Base-by-base conservation (phyloP, 75 land plant genomes). In the Sequoiadendron giganteum region DNA sequence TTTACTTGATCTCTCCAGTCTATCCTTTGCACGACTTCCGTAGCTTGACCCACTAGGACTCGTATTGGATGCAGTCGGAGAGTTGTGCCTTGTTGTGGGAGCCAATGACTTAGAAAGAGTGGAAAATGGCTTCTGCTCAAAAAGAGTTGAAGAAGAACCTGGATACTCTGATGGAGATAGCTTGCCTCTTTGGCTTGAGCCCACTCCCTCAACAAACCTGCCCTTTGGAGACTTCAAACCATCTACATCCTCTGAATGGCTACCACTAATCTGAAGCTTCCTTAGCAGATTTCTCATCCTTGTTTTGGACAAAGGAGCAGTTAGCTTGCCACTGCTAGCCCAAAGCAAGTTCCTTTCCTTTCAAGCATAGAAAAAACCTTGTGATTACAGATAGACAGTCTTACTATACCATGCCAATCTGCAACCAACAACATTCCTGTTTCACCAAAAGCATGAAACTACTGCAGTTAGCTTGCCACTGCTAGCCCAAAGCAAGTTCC, bases 281-380 rank as follows among this genome's bases (percentile, higher is more conserved):
- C 93, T 93, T 13, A 96, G 88, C 43, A 96, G 47, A 86, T 91
- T 95, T 91, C 88, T 96, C 97, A 96, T 96, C 56, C n/a, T 91
- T 85, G 65, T 30, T 82, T 28, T 34, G 84, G 48, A 42, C n/a
- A 36, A 78, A 78, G 5, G 42, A 78, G 70, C 81, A 78, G 42
- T 21, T 40, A 78, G 3, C 42, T 40, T 36, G 81, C 42, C 39
- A 78, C 84, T 82, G 45, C 84, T 25, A 36, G 48, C 21, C 48
- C 48, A 40, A 39, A 45, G 28, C 48, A 42, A 82, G 28, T 42
- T 49, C 15, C 84, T 45, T 25, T 82, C 45, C 13, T 43, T 34
- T 82, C 45, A 39, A 42, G 48, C 84, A 82, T 82, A 82, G 81
- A 82, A 82, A 82, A 16, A 19, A 19, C 48, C 48, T 21, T 42